Evolutionary conservation across 2,329 filamentous ascomycete species (phyloP), one percentile per base, ranked within the genome.

Genomic region (Talaromyces sp.): DNA sequence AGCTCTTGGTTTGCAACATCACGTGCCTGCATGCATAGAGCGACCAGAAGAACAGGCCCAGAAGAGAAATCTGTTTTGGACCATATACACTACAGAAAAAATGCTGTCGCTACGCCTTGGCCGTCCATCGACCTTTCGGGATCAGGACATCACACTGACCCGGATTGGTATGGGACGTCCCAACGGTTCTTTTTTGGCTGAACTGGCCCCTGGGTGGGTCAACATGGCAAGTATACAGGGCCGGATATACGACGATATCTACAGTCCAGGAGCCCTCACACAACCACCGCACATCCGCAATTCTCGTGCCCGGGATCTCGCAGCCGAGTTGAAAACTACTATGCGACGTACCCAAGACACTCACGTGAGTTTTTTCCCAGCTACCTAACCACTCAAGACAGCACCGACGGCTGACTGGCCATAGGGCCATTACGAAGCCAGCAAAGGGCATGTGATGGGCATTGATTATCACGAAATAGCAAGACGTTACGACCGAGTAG

Each of bases 241-340:
- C 27, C 61, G 59, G 16, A 57, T 64, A 27, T 66, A 63, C 34
- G 56, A 64, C n/a, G 28, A 60, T 7, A 34, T 67, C 4, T 67
- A 67, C 52, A 65, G 62, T 30, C 62, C 64, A 9, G 42, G 44
- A 23, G 65, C 64, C 10, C 54, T 67, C 6, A 42, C 56, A 40
- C 65, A 64, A 31, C 59, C 65, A 18, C 16, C n/a, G 3, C 31
- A 61, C 31, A 47, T 60, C 33, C 57, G 65, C 3, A 36, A 9
- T 10, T 36, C 33, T 36, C 33, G 33, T 36, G 33, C 33, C 5
- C 10, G 8, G 33, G 33, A 10, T 36, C 33, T 36, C 5, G 33
- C 33, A 14, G 9, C 12, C 2, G 33, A 36, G 33, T 36, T 36
- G 4, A 36, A 36, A 36, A 36, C 33, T 9, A 5, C 14, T 10